Conservation (phyloP, 306 rosid genomes). For the Cicer yamashitae region DNA sequence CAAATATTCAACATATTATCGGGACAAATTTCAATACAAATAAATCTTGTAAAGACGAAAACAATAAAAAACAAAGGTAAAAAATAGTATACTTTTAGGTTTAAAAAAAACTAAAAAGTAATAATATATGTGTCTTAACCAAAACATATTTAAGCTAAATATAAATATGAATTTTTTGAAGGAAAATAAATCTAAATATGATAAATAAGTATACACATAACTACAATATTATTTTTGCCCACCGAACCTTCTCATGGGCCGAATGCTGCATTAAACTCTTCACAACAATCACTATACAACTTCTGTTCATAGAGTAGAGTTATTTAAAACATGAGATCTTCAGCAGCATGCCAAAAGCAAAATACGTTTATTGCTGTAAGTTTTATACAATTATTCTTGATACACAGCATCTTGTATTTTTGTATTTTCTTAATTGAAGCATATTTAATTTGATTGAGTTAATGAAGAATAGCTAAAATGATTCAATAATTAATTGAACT, state of each 20-base stretch:
- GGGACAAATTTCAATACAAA: too few relatives aligned
- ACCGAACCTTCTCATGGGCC: neutral
- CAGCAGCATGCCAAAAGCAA: conserved; percentile 17
- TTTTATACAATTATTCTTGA: conserved; percentile 12
- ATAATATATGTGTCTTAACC: too few relatives aligned
- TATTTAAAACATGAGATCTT: conserved; percentile 16
- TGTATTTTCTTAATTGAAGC: neutral
- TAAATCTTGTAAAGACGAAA: too few relatives aligned
- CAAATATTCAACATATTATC: too few relatives aligned
- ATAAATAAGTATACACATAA: neutral
- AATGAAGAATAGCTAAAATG: neutral
- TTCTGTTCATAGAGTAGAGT: neutral
- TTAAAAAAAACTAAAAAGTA: too few relatives aligned
- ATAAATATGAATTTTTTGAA: too few relatives aligned
- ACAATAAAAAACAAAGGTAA: too few relatives aligned
- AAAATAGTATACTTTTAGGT: too few relatives aligned
- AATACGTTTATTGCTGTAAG: conserved; percentile 13
- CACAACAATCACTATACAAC: conserved; percentile 26
- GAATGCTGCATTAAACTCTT: conserved; percentile 37
- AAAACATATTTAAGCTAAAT: too few relatives aligned
- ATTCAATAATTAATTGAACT: neutral
- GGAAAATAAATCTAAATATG: too few relatives aligned
- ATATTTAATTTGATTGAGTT: neutral
- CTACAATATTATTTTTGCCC: conserved; percentile 15
- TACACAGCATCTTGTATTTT: neutral